Percentiles rank a stretch among this genome's conserved stretches.
Conservation (phyloP, 495 filamentous ascomycete species). For the Astrothelium subdiscretum region DNA sequence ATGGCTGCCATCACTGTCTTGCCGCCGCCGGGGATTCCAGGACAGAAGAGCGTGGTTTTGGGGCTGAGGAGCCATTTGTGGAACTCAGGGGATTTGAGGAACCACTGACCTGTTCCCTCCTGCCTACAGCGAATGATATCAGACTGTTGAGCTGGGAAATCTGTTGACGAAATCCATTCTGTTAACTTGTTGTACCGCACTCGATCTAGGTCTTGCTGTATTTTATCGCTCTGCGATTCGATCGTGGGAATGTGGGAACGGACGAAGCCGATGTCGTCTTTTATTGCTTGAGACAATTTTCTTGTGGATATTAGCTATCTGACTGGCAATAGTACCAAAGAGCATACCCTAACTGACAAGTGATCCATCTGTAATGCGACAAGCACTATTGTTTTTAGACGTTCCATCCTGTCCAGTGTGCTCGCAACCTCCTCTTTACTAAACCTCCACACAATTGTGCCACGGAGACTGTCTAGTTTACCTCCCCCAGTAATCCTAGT, state of each 20-base stretch:
- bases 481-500: conserved; percentile 11
- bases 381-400: conserved; percentile 19
- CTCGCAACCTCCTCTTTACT: conserved; percentile 19
- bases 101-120: conserved; percentile 33
- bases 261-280: conserved; percentile 6
- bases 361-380: conserved; percentile 24
- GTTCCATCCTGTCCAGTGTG: conserved; percentile 20
- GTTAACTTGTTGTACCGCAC: background rate
- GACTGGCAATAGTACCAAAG: background rate
- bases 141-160: conserved; percentile 22
- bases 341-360: conserved; percentile 13
- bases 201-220: background rate
- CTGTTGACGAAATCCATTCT: background rate
- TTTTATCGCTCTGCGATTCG: background rate
- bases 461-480: conserved; percentile 8
- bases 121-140: conserved; percentile 26
- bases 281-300: conserved; percentile 16
- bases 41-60: conserved; percentile 26
- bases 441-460: conserved; percentile 20
- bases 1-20: conserved; percentile 23
- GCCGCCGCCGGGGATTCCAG: conserved; percentile 28
- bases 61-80: conserved; percentile 22
- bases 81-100: conserved; percentile 27
- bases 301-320: background rate
- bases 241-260: background rate